Percentiles rank a stretch among this genome's conserved stretches.
These are phyloP conservation scores for Epichloe baconii DNA, from an alignment of 2,329 filamentous ascomycete genomes.

Conservation along the genomic window DNA sequence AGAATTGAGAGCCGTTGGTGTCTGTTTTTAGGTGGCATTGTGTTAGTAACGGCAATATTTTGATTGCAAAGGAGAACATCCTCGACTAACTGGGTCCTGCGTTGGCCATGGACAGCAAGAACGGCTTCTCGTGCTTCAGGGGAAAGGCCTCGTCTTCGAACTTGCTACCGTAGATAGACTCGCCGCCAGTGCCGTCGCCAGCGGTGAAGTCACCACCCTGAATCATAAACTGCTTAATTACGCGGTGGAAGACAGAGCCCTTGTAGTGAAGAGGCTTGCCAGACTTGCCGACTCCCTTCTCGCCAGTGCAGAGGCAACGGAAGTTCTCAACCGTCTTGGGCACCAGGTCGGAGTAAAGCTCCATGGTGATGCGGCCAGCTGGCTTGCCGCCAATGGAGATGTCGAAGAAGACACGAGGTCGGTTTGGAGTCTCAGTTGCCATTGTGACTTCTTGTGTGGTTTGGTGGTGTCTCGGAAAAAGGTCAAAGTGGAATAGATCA, in stretches of 20 bases:
- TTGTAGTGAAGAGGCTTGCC: slow-evolving; percentile 90
- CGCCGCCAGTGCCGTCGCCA: slow-evolving; percentile 87
- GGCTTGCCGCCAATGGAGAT: slow-evolving; percentile 64
- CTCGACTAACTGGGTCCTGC: slow-evolving; percentile 66
- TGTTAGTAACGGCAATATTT: neutral
- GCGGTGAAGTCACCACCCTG: slow-evolving; percentile 87
- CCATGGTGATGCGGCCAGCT: slow-evolving; percentile 71
- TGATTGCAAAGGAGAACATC: too few species aligned
- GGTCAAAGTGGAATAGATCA: neutral
- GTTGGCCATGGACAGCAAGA: slow-evolving; percentile 95
- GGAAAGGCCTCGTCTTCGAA: slow-evolving; percentile 96
- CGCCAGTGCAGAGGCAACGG: slow-evolving; percentile 83
- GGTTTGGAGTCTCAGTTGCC: slow-evolving; percentile 34
- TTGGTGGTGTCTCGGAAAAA: neutral
- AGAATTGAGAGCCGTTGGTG: slow-evolving; percentile 97
- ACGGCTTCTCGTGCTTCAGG: slow-evolving; percentile 81
- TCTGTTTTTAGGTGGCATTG: slow-evolving; percentile 28
- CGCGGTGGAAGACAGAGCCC: slow-evolving; percentile 82
- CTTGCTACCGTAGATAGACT: slow-evolving; percentile 95
- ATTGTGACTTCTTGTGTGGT: slow-evolving; percentile 16
- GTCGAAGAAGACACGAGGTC: slow-evolving; percentile 85
- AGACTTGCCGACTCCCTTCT: slow-evolving; percentile 71
- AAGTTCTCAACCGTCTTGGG: slow-evolving; percentile 97
- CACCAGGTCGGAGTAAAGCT: slow-evolving; percentile 65
- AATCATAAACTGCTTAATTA: slow-evolving; percentile 99